Conservation (phyloP, 148 eudicot genomes). For the Silene latifolia region DNA sequence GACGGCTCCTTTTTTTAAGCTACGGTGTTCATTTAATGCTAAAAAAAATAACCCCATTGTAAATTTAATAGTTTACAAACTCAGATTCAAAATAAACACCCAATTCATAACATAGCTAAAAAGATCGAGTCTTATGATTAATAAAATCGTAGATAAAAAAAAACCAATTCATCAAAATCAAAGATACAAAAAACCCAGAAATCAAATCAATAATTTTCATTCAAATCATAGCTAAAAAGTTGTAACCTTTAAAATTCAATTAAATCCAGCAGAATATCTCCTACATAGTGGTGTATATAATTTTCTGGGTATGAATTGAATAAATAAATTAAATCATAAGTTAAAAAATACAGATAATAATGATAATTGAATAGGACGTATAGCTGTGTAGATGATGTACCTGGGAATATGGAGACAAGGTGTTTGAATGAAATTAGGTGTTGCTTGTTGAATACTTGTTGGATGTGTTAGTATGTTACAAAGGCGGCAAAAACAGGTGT, state of each 20-base stretch:
- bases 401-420: not conserved
- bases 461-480: too few relatives aligned
- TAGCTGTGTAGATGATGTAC: not conserved
- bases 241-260: not conserved
- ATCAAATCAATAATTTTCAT: not conserved
- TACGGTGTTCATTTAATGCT: too few relatives aligned
- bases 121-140: too few relatives aligned
- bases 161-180: not conserved
- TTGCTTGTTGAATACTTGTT: not conserved
- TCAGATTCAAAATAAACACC: not conserved
- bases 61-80: not conserved
- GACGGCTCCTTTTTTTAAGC: too few relatives aligned
- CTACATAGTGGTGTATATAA: not conserved
- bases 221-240: not conserved
- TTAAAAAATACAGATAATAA: too few relatives aligned
- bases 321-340: too few relatives aligned
- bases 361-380: not conserved
- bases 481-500: not conserved
- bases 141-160: too few relatives aligned
- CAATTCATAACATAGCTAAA: too few relatives aligned
- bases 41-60: not conserved
- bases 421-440: not conserved
- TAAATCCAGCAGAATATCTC: not conserved
- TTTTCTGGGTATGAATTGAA: not conserved
- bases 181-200: not conserved